Percentiles rank a stretch among this genome's conserved stretches.
Conservation (phyloP, 208 protist species). For the Trypanosoma mega region DNA sequence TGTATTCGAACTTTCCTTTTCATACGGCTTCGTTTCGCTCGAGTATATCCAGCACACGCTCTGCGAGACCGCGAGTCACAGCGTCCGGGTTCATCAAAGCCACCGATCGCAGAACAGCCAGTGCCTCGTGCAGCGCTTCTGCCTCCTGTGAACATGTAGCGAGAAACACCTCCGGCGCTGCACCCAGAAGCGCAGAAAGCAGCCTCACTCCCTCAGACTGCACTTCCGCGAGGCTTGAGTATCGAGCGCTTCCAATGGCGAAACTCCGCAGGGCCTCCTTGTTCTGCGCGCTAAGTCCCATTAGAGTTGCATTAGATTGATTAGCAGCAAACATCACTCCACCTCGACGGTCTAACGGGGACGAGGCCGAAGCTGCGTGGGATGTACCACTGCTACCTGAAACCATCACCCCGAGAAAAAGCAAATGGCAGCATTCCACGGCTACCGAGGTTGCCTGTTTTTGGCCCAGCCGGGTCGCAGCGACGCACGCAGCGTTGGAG, state of each 20-base stretch:
- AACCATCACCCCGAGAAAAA: slow-evolving; percentile 64
- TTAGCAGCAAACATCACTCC: background rate
- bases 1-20: background rate
- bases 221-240: slow-evolving; percentile 37
- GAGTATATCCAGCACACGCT: slow-evolving; percentile 37
- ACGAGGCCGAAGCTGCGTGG: background rate
- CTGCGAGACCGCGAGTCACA: slow-evolving; percentile 49
- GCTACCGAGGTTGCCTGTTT: slow-evolving; percentile 35
- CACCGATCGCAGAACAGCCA: slow-evolving; percentile 37
- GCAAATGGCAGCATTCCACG: slow-evolving; percentile 42
- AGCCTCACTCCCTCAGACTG: slow-evolving; percentile 69
- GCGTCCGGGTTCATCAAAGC: slow-evolving; percentile 54
- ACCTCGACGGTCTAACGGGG: background rate
- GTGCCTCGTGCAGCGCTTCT: slow-evolving; percentile 17
- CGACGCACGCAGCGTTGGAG: slow-evolving; percentile 38
- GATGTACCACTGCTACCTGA: slow-evolving; percentile 15
- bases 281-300: slow-evolving; percentile 27
- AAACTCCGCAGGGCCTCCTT: slow-evolving; percentile 58
- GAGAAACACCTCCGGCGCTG: slow-evolving; percentile 57
- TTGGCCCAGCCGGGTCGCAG: slow-evolving; percentile 1
- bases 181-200: slow-evolving; percentile 60
- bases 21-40: background rate
- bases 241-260: slow-evolving; percentile 59
- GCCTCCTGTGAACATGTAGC: background rate
- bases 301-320: slow-evolving; percentile 5